phyloP scores from a whole-genome alignment of 176 grass and related monocot species.

The Aegilops longissima region DNA sequence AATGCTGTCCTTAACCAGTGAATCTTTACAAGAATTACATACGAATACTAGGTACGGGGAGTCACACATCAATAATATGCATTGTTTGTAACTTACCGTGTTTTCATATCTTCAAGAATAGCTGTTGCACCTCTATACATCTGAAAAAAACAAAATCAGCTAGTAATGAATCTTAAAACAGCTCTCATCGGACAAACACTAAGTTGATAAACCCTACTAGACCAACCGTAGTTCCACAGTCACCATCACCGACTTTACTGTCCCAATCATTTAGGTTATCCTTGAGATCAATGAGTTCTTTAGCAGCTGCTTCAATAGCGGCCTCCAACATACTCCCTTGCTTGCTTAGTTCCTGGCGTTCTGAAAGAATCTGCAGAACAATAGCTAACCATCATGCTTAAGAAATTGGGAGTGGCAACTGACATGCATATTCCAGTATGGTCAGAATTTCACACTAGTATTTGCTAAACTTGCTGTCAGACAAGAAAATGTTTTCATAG shows the following conservation, averaged over 20 bases:
- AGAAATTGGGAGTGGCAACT: conserved; percentile 13
- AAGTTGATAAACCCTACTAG: conserved; percentile 19
- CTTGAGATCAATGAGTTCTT: conserved; percentile 72
- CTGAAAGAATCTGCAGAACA: conserved; percentile 51
- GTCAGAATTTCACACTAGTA: not conserved
- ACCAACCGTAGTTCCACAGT: conserved; percentile 95
- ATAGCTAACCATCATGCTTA: conserved; percentile 14
- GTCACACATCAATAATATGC: not conserved
- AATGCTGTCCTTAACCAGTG: not conserved
- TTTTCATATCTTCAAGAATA: conserved; percentile 99
- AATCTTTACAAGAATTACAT: not conserved
- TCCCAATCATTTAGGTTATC: conserved; percentile 95
- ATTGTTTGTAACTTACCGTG: conserved; percentile 50
- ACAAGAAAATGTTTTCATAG: not conserved
- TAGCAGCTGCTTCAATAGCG: conserved; percentile 83
- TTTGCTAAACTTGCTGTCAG: not conserved
- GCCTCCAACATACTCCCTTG: conserved; percentile 69
- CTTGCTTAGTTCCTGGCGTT: conserved; percentile 69
- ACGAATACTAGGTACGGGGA: not conserved
- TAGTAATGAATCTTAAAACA: conserved; percentile 25
- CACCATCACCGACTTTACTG: conserved; percentile 96
- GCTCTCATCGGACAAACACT: not conserved
- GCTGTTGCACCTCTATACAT: conserved; percentile 90
- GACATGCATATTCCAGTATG: conserved; percentile 29
- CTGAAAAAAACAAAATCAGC: conserved; percentile 46